Evolutionary conservation across 257 asterid species (phyloP), one percentile per base, ranked within the genome.

Genomic region (Capsicum baccatum): DNA sequence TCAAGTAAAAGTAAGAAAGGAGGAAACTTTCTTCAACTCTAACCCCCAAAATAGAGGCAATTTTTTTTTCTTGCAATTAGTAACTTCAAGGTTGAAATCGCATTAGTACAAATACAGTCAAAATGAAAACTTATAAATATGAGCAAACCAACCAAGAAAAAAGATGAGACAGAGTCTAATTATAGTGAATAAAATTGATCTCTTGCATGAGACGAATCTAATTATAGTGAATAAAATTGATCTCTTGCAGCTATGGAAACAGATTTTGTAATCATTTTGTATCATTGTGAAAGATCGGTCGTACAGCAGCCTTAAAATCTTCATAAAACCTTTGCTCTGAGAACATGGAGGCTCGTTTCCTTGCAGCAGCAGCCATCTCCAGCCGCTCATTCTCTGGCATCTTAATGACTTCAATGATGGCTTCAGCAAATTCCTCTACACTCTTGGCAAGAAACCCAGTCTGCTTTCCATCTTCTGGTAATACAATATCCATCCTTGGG

Each of bases 401-500:
- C 87, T 81, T 85, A 12, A 92, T 76, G 78, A 95, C 83, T 48
- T 86, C 83, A 26, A 90, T 55, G 79, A 97, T 95, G 64, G 97
- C 94, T 55, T 93, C 94, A 57, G 98, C 95, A 79, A 92, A 97
- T 83, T 94, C 98, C 87, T 93, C 90, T 81, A 90, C 89, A 58
- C 83, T 87, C 83, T 91, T 86, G 12, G 98, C 97, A 1, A 97
- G 95, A 84, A 90, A 94, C 59, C 99, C 98, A n/a, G 98, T 97
- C 83, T 88, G 90, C 62, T 82, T 90, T 68, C 96, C 97, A 71
- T 92, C 97, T 92, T 97, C 97, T 26, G 90, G 89, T 47, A 91
- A 85, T 81, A 97, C 97, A 74, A 97, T 93, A 89, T 95, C 99
- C 98, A 97, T 89, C 91, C 80, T 94, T 21, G 99, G 99, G 52